Conservation (phyloP, 495 filamentous ascomycete species). For the Annulohypoxylon bovei region DNA sequence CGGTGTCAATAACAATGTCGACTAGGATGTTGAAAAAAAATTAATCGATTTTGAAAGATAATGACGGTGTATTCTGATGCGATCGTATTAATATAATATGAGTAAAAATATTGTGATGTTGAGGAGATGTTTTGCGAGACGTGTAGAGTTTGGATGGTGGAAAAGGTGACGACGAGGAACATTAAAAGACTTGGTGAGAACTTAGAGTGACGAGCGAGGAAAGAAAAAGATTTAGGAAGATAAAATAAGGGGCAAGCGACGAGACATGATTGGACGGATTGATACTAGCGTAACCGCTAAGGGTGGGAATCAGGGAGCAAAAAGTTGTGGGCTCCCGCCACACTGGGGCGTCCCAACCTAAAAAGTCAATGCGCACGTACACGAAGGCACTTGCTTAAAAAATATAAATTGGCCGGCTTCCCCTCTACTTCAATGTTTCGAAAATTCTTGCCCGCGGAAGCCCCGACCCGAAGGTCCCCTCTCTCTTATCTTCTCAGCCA, state of each 20-base stretch:
- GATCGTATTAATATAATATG: neutral
- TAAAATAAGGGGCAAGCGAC: slow-evolving; percentile 43
- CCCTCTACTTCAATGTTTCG: slow-evolving; percentile 57
- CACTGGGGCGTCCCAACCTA: slow-evolving; percentile 45
- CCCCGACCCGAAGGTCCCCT: slow-evolving; percentile 60
- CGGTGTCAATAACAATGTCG: neutral
- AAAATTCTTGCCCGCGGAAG: slow-evolving; percentile 57
- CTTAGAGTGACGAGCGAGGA: slow-evolving; percentile 41
- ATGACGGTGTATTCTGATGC: neutral
- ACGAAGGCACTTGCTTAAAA: slow-evolving; percentile 46
- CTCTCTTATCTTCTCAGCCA: slow-evolving; percentile 49
- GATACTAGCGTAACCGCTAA: slow-evolving; percentile 55
- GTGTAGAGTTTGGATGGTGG: slow-evolving; percentile 17
- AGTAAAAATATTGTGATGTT: neutral
- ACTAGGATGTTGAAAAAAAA: neutral
- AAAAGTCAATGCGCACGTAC: slow-evolving; percentile 43
- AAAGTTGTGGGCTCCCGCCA: slow-evolving; percentile 46
- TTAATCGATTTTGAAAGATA: neutral
- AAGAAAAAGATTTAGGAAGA: slow-evolving; percentile 43
- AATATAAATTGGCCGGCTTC: slow-evolving; percentile 61
- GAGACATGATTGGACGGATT: slow-evolving; percentile 57
- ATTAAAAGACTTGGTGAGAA: slow-evolving; percentile 46
- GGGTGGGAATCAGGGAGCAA: slow-evolving; percentile 43
- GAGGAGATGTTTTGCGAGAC: neutral
- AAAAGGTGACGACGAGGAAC: slow-evolving; percentile 37